A percentile compares a stretch with the other conserved stretches of the same genome.
These are phyloP conservation scores for Aspergillus spinulosporus DNA, from an alignment of 2,329 filamentous ascomycete species.

Conservation along the genomic window DNA sequence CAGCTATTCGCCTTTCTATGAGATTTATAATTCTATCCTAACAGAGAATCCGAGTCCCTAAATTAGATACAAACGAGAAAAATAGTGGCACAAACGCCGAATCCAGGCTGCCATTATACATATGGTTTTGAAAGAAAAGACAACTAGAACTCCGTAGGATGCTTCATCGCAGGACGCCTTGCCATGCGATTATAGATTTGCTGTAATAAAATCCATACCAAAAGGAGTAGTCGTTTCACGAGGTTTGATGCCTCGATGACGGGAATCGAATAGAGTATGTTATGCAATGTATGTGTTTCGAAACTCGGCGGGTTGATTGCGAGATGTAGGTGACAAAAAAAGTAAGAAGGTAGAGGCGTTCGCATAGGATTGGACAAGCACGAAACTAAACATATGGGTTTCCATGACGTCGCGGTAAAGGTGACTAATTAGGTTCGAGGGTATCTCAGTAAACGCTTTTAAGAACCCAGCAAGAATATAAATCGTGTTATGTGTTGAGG, in stretches of 20 bases:
- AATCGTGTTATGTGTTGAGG: constrained; percentile 7
- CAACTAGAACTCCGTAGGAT: constrained; percentile 27
- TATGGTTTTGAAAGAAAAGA: constrained; percentile 16
- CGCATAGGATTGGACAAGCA: constrained; percentile 7
- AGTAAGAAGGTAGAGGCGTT: constrained; percentile 7
- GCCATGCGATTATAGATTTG: constrained; percentile 33
- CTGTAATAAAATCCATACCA: constrained; percentile 12
- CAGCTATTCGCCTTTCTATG: constrained; percentile 16
- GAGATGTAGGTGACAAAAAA: constrained; percentile 3
- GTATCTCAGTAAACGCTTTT: constrained; percentile 34
- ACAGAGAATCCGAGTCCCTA: constrained; percentile 6
- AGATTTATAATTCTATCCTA: constrained; percentile 15
- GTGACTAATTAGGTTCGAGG: constrained; percentile 26
- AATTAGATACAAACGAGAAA: constrained; percentile 20
- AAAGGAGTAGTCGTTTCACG: background rate
- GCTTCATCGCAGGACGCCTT: constrained; percentile 33
- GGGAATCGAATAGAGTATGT: background rate
- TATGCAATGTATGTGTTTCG: constrained; percentile 7
- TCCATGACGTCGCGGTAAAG: constrained; percentile 19
- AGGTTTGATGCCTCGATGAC: background rate
- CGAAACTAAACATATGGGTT: constrained; percentile 16
- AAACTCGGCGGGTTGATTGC: background rate
- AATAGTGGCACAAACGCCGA: constrained; percentile 1
- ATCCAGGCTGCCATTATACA: constrained; percentile 19
- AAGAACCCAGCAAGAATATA: constrained; percentile 21